Evolutionary conservation across 1,284 basidiomycete species (phyloP).

Genomic region (Malassezia dermatis): DNA sequence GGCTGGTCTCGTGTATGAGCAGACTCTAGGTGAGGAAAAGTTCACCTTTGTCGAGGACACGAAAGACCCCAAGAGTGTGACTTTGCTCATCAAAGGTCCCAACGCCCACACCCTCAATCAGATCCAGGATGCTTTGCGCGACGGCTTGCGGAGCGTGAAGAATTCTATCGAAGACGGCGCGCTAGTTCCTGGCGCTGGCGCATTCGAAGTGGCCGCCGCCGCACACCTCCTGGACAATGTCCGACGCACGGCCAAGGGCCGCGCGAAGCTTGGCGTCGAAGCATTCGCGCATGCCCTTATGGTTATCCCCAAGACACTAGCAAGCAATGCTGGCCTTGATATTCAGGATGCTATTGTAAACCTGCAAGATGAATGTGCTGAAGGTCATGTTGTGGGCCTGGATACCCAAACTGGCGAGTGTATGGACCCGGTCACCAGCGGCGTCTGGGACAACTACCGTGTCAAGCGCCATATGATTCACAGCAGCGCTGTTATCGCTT

Average conservation of each 20-base stretch:
- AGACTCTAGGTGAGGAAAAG: slow-evolving; percentile 97
- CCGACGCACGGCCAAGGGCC: slow-evolving; percentile 82
- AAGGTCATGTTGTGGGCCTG: slow-evolving; percentile 65
- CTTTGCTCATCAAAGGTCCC: slow-evolving; percentile 75
- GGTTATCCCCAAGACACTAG: slow-evolving; percentile 91
- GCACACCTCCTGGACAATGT: slow-evolving; percentile 63
- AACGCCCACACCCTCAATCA: slow-evolving; percentile 92
- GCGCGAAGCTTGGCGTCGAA: slow-evolving; percentile 91
- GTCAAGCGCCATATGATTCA: slow-evolving; percentile 98
- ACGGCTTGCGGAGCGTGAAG: slow-evolving; percentile 90
- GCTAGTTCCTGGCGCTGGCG: slow-evolving; percentile 86
- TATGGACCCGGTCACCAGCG: slow-evolving; percentile 85
- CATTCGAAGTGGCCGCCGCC: slow-evolving; percentile 91
- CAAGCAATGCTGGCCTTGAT: slow-evolving; percentile 91
- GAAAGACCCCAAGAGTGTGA: slow-evolving; percentile 89
- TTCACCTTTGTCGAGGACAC: slow-evolving; percentile 97
- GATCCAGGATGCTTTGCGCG: slow-evolving; percentile 91
- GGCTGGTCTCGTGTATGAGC: slow-evolving; percentile 97
- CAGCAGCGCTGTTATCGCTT: slow-evolving; percentile 88
- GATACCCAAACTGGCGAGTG: slow-evolving; percentile 90
- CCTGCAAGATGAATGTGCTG: slow-evolving; percentile 83
- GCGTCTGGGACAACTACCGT: slow-evolving; percentile 97
- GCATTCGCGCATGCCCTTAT: slow-evolving; percentile 92
- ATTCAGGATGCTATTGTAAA: slow-evolving; percentile 89
- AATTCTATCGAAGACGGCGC: slow-evolving; percentile 85